phyloP scores from a whole-genome alignment of 352 stramenopile genomes.

The Globisporangium solare region DNA sequence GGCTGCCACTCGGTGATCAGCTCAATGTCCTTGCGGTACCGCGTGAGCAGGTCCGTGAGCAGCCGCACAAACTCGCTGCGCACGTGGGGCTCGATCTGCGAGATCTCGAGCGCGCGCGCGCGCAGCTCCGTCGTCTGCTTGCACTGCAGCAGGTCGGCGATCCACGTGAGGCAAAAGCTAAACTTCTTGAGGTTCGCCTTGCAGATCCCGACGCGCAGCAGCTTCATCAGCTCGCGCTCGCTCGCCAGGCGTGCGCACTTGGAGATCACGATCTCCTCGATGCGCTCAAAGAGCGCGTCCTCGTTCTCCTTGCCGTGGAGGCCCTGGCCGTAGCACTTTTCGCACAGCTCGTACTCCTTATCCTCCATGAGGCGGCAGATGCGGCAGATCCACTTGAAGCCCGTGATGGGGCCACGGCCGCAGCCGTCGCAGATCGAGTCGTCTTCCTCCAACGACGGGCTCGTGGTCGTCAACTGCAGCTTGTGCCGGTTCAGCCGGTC shows the following conservation, averaged over 20 bases:
- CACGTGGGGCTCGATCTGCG: constrained; percentile 59
- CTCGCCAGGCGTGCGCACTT: constrained; percentile 47
- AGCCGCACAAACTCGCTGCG: constrained; percentile 64
- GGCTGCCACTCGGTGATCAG: constrained; percentile 69
- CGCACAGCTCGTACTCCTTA: constrained; percentile 57
- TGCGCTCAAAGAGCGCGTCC: constrained; percentile 51
- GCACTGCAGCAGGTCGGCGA: constrained; percentile 64
- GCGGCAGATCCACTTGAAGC: constrained; percentile 63
- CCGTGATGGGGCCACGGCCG: constrained; percentile 40
- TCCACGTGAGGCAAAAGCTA: constrained; percentile 78
- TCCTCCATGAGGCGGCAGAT: constrained; percentile 46
- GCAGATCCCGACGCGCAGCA: constrained; percentile 70
- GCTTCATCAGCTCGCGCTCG: constrained; percentile 50
- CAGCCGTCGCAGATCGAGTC: constrained; percentile 65
- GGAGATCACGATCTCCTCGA: constrained; percentile 57
- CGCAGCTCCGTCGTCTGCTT: constrained; percentile 58
- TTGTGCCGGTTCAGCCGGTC: constrained; percentile 69
- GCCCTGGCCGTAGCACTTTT: constrained; percentile 74
- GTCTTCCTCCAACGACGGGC: constrained; percentile 30
- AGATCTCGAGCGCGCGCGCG: constrained; percentile 64
- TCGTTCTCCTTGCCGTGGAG: constrained; percentile 68
- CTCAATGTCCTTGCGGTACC: constrained; percentile 62
- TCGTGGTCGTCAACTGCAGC: constrained; percentile 30
- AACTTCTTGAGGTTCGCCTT: constrained; percentile 83
- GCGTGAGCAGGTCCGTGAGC: constrained; percentile 46